Evolutionary conservation across 2,329 filamentous ascomycete genomes (phyloP).

Genomic region (Penicillium sp.): DNA sequence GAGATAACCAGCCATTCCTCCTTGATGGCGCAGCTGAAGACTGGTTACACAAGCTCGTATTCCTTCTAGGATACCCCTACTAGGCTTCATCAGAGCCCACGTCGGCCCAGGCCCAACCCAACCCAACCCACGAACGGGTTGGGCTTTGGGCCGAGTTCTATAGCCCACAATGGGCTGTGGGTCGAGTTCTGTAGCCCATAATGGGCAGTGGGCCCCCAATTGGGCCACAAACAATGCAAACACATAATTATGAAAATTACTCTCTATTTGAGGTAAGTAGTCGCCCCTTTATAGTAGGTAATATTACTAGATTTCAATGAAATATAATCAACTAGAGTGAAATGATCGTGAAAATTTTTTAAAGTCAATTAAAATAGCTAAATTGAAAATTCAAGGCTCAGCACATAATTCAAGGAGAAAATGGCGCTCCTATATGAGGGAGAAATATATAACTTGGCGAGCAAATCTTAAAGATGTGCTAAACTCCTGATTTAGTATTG

Average conservation of each 20-base stretch:
- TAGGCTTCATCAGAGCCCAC: constrained; percentile 1
- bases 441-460: too few species aligned
- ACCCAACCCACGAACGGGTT: neutral
- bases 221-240: neutral
- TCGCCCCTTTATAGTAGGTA: neutral
- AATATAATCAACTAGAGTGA: neutral
- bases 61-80: too few species aligned
- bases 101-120: constrained; percentile 1
- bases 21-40: too few species aligned
- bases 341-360: neutral
- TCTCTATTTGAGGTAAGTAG: neutral
- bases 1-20: too few species aligned
- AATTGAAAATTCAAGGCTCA: neutral
- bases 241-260: neutral
- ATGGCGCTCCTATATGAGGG: neutral
- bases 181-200: neutral
- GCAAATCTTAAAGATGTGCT: too few species aligned
- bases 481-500: neutral
- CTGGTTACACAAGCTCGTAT: too few species aligned
- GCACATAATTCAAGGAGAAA: neutral
- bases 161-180: neutral
- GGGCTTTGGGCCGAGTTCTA: neutral
- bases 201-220: neutral
- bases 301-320: neutral
- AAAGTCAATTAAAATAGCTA: neutral